A percentile compares a stretch with the other conserved stretches of the same genome.
These are phyloP conservation scores for Cicer cuneatum DNA, from an alignment of 306 rosid genomes.

Conservation along the genomic window DNA sequence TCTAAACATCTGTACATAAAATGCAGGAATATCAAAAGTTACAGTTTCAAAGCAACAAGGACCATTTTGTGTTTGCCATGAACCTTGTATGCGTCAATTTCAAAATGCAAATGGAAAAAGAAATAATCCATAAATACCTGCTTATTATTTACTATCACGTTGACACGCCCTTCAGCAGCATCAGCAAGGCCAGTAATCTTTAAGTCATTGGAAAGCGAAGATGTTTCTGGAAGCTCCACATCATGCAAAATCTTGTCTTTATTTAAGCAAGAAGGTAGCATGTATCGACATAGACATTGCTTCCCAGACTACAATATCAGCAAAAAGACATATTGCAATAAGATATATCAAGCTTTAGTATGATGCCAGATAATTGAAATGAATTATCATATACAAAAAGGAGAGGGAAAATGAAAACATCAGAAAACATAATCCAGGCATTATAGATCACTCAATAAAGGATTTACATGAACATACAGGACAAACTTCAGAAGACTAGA, in stretches of 20 bases:
- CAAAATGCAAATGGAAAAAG: conserved; percentile 28
- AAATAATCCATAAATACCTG: conserved; percentile 57
- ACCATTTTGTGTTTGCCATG: conserved; percentile 20
- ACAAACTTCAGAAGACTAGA: conserved; percentile 31
- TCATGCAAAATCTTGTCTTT: conserved; percentile 57
- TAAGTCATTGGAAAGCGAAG: conserved; percentile 61
- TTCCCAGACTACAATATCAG: conserved; percentile 79
- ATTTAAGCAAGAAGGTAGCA: conserved; percentile 71
- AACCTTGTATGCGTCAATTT: conserved; percentile 34
- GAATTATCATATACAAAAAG: conserved; percentile 18
- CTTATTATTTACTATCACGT: conserved; percentile 72
- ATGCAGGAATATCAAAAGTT: conserved; percentile 31
- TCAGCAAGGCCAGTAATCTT: conserved; percentile 83
- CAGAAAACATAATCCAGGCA: conserved; percentile 36
- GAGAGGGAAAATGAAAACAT: conserved; percentile 7
- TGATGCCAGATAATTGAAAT: conserved; percentile 32
- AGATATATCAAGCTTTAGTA: conserved; percentile 38
- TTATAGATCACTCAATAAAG: conserved; percentile 18
- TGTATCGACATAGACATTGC: conserved; percentile 86
- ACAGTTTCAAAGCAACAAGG: conserved; percentile 6
- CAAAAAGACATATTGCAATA: conserved; percentile 35
- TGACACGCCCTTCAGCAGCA: conserved; percentile 90
- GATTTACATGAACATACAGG: conserved; percentile 25
- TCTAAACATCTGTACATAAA: conserved; percentile 73
- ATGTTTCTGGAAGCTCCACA: conserved; percentile 67